Conservation (phyloP, 257 asterid genomes). For the Echites panduratus region DNA sequence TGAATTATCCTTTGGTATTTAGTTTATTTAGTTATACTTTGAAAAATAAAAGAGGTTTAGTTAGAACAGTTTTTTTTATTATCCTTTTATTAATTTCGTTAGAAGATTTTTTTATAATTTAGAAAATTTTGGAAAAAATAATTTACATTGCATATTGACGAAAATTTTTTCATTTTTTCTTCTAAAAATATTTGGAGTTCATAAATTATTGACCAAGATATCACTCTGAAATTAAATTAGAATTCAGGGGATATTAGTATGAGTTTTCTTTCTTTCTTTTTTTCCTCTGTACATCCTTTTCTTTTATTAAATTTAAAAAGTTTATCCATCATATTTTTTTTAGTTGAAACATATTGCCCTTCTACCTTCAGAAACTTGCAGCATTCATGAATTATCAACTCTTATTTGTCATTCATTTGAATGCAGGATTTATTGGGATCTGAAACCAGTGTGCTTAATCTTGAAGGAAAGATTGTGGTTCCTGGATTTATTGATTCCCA, state of each 20-base stretch:
- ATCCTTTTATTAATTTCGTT: background rate
- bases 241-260: background rate
- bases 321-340: background rate
- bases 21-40: too few relatives aligned
- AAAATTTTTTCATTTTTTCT: too few relatives aligned
- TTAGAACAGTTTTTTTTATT: background rate
- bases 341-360: background rate
- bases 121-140: too few relatives aligned
- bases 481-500: slow-evolving; percentile 99
- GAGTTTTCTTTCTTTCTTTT: background rate
- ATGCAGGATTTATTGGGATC: slow-evolving; percentile 58
- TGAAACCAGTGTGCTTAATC: slow-evolving; percentile 43
- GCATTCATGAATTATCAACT: background rate
- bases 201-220: too few relatives aligned
- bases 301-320: background rate
- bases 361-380: background rate
- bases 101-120: background rate
- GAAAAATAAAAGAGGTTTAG: too few relatives aligned
- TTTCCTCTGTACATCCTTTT: background rate
- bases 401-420: slow-evolving; percentile 14
- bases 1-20: background rate
- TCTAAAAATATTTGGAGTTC: too few relatives aligned
- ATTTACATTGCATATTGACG: too few relatives aligned
- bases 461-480: slow-evolving; percentile 62
- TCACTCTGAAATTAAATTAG: background rate